Evolutionary conservation across 805 yeast species (phyloP).

Genomic region (Zygotorulaspora sp.): DNA sequence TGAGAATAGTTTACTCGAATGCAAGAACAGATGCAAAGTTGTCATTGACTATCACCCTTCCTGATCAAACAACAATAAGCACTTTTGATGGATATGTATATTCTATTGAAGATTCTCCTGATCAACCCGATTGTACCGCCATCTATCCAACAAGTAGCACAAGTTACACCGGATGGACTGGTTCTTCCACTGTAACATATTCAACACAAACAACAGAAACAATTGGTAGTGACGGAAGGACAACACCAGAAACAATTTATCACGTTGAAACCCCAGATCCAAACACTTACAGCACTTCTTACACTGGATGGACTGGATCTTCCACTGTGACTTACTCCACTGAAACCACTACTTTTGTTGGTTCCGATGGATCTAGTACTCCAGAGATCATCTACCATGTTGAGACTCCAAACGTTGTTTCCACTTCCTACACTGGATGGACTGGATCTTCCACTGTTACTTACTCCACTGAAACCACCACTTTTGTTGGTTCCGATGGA

Average conservation of each 20-base stretch:
- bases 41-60: slow-evolving; percentile 9
- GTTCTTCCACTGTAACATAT: slow-evolving; percentile 7
- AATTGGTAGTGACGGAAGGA: slow-evolving; percentile 6
- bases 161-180: slow-evolving; percentile 5
- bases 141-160: slow-evolving; percentile 1
- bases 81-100: slow-evolving; percentile 11
- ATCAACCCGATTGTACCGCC: slow-evolving; percentile 6
- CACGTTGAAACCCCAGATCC: slow-evolving; percentile 9
- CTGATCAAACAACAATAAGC: slow-evolving; percentile 9
- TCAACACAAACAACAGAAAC: slow-evolving; percentile 4
- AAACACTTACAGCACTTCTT: not conserved
- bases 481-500: slow-evolving; percentile 9
- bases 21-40: slow-evolving; percentile 7
- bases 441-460: slow-evolving; percentile 11
- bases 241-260: slow-evolving; percentile 7
- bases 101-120: slow-evolving; percentile 5
- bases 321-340: slow-evolving; percentile 7
- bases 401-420: slow-evolving; percentile 2
- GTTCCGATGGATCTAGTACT: slow-evolving; percentile 8
- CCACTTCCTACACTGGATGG: slow-evolving; percentile 4
- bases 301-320: slow-evolving; percentile 2
- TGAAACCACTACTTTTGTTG: slow-evolving; percentile 1
- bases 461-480: slow-evolving; percentile 8
- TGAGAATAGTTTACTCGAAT: slow-evolving; percentile 19
- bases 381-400: slow-evolving; percentile 13